A percentile compares a stretch with the other conserved stretches of the same genome.
phyloP scores from a whole-genome alignment of 371 early-diverging fungal genomes.

The Mortierella sp. region DNA sequence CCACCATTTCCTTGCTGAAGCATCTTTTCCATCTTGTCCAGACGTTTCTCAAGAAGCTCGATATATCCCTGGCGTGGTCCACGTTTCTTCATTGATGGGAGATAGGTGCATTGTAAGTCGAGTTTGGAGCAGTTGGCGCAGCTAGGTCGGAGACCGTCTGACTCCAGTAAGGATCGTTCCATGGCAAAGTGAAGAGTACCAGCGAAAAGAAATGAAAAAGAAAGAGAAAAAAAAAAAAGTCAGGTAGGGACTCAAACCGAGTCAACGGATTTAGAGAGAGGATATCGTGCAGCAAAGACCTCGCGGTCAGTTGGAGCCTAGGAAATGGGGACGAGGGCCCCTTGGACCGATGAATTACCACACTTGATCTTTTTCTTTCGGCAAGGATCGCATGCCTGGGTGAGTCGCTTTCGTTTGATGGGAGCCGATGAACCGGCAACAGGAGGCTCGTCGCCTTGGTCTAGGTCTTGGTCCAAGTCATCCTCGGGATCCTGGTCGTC shows the following conservation, averaged over 20 bases:
- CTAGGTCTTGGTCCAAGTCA: slow-evolving; percentile 22
- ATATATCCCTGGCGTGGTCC: slow-evolving; percentile 86
- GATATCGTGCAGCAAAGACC: no score
- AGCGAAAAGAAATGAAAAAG: background rate
- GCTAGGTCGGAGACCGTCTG: slow-evolving; percentile 80
- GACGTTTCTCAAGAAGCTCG: slow-evolving; percentile 74
- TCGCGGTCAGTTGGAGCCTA: no score
- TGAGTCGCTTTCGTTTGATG: slow-evolving; percentile 73
- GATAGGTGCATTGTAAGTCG: slow-evolving; percentile 74
- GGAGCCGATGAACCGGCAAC: slow-evolving; percentile 18
- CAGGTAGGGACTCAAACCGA: no score
- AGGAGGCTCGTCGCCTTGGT: background rate
- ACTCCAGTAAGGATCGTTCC: slow-evolving; percentile 8
- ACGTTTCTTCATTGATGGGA: slow-evolving; percentile 76
- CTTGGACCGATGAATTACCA: slow-evolving; percentile 22
- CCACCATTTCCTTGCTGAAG: slow-evolving; percentile 52
- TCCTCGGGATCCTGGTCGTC: slow-evolving; percentile 22
- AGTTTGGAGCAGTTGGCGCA: slow-evolving; percentile 84
- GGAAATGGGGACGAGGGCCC: no score
- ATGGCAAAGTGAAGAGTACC: background rate
- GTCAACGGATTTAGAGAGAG: no score
- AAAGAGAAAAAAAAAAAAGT: background rate
- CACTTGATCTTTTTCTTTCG: slow-evolving; percentile 79
- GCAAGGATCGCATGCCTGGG: slow-evolving; percentile 86
- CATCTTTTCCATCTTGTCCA: slow-evolving; percentile 73